phyloP scores from a whole-genome alignment of 2,329 filamentous ascomycete species.

The Helicocarpus griseus region DNA sequence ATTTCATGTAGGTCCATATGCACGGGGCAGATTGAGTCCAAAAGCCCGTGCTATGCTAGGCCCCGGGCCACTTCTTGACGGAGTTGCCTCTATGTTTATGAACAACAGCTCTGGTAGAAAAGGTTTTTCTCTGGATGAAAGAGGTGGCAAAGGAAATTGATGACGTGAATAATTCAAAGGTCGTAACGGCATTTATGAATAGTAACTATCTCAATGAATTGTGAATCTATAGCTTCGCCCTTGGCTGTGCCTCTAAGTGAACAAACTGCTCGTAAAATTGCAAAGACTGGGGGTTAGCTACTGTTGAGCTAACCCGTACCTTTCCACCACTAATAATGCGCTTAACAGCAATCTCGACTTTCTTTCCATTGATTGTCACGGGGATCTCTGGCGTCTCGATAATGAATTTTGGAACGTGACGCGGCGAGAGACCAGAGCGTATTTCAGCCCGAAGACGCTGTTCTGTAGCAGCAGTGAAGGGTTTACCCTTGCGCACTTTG shows the following conservation, averaged over 20 bases:
- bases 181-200: too few relatives aligned
- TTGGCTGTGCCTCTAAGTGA: conserved; percentile 8
- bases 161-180: too few relatives aligned
- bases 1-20: too few relatives aligned
- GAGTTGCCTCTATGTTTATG: too few relatives aligned
- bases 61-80: too few relatives aligned
- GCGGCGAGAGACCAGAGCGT: conserved; percentile 17
- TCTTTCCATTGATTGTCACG: conserved; percentile 40
- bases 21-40: too few relatives aligned
- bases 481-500: conserved; percentile 21
- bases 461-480: conserved; percentile 17
- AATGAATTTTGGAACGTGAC: conserved; percentile 36
- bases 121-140: too few relatives aligned
- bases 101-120: too few relatives aligned
- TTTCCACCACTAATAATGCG: conserved; percentile 29
- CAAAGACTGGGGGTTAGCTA: conserved; percentile 31
- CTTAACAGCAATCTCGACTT: conserved; percentile 38
- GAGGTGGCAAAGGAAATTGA: too few relatives aligned
- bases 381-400: conserved; percentile 31
- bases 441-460: conserved; percentile 16
- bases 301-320: conserved; percentile 29
- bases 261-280: conserved; percentile 24
- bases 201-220: too few relatives aligned
- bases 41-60: too few relatives aligned
- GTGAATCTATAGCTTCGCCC: conserved; percentile 11